These are phyloP conservation scores for Ophidiomyces ophidiicola DNA, from an alignment of 2,329 filamentous ascomycete species.

Conservation along the genomic window DNA sequence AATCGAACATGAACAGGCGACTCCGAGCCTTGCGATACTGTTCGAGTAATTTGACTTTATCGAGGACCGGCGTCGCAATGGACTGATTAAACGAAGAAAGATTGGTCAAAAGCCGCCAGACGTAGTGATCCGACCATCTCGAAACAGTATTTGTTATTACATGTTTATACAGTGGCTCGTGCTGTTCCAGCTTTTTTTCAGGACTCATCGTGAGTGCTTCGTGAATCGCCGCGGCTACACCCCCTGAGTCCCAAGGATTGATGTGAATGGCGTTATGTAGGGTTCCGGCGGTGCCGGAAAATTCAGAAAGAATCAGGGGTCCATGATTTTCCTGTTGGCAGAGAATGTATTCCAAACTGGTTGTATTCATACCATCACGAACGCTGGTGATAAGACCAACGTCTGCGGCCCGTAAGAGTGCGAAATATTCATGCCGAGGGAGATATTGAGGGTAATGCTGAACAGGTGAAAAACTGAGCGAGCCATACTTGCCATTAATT, in stretches of 20 bases:
- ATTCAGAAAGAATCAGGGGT: constrained; percentile 87
- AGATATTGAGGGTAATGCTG: constrained; percentile 93
- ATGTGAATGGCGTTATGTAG: constrained; percentile 82
- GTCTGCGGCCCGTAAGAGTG: constrained; percentile 77
- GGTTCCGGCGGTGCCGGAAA: constrained; percentile 83
- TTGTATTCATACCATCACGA: constrained; percentile 95
- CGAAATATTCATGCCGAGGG: constrained; percentile 81
- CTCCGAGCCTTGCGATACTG: constrained; percentile 64
- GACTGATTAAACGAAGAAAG: constrained; percentile 63
- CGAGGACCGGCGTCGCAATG: constrained; percentile 67
- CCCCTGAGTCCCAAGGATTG: constrained; percentile 85
- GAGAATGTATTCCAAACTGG: constrained; percentile 84
- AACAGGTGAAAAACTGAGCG: constrained; percentile 76
- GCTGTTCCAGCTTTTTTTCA: constrained; percentile 54
- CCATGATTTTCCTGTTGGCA: constrained; percentile 80
- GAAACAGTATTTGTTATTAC: constrained; percentile 79
- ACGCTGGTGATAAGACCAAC: constrained; percentile 92
- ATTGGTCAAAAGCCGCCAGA: constrained; percentile 68
- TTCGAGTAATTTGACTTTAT: constrained; percentile 57
- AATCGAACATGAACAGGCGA: constrained; percentile 96
- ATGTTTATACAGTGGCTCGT: constrained; percentile 64
- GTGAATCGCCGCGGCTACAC: constrained; percentile 74
- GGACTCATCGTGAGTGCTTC: constrained; percentile 64
- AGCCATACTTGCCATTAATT: constrained; percentile 86
- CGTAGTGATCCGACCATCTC: constrained; percentile 68